These are phyloP conservation scores for Hordeum vulgare DNA, from an alignment of 176 grass and related monocot species.

Conservation along the genomic window MorexV3_pseudomolecules_assembly NC_058520.1:44279066-44279565, in stretches of 20 bases:
- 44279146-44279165: slow-evolving; percentile 7
- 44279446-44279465: slow-evolving; percentile 42
- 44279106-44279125: slow-evolving; percentile 29
- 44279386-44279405: slow-evolving; percentile 11
- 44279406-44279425: slow-evolving; percentile 30
- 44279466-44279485: slow-evolving; percentile 38
- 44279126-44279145: slow-evolving; percentile 43
- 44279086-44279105: not conserved
- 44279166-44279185: slow-evolving; percentile 53
- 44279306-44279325: not conserved
- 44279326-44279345: slow-evolving; percentile 64
- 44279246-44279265: not conserved
- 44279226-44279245: slow-evolving; percentile 35
- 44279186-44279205: slow-evolving; percentile 45
- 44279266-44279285: not conserved
- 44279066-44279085: not conserved
- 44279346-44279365: slow-evolving; percentile 9
- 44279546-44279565: not conserved
- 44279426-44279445: slow-evolving; percentile 57
- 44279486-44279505: slow-evolving; percentile 44
- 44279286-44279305: not conserved
- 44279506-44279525: slow-evolving; percentile 33
- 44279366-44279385: slow-evolving; percentile 24
- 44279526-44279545: slow-evolving; percentile 32
- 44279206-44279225: not conserved